phyloP scores from a whole-genome alignment of 2,329 filamentous ascomycete species.

The Hypoxylon sp. region DNA sequence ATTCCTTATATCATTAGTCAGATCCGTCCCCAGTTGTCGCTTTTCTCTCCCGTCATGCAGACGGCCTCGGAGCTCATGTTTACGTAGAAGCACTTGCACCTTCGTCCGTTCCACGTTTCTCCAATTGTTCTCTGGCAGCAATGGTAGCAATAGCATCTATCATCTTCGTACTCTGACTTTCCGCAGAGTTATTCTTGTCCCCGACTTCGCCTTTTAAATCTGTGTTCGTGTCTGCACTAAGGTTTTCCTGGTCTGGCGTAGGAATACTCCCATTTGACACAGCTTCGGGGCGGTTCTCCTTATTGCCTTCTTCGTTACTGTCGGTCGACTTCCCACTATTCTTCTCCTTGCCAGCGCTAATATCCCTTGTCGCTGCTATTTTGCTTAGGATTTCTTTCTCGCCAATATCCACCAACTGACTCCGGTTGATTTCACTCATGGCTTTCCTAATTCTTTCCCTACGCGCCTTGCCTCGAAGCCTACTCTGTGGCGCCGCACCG shows the following conservation, averaged over 20 bases:
- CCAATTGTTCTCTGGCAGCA: conserved; percentile 9
- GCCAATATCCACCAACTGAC: conserved; percentile 54
- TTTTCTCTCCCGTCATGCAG: background rate
- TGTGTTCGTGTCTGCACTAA: conserved; percentile 10
- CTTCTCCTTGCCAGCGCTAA: conserved; percentile 49
- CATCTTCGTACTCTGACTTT: conserved; percentile 24
- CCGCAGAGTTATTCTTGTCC: conserved; percentile 32
- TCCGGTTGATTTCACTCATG: conserved; percentile 66
- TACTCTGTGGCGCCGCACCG: conserved; percentile 73
- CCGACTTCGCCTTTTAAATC: conserved; percentile 6
- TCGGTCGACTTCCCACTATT: conserved; percentile 45
- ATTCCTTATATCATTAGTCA: background rate
- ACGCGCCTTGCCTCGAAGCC: conserved; percentile 69
- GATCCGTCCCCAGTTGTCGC: background rate
- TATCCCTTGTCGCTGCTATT: conserved; percentile 44
- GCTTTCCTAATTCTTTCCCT: conserved; percentile 71
- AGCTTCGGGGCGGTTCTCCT: conserved; percentile 61
- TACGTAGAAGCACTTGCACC: conserved; percentile 21
- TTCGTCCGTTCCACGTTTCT: conserved; percentile 7
- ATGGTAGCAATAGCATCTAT: conserved; percentile 12
- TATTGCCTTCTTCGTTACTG: conserved; percentile 57
- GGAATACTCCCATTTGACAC: background rate
- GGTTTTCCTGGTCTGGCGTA: conserved; percentile 13
- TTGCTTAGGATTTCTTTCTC: conserved; percentile 46
- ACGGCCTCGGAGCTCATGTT: background rate